Evolutionary conservation across 2,329 filamentous ascomycete species (phyloP).

Genomic region (Sodiomyces alkalinus): DNA sequence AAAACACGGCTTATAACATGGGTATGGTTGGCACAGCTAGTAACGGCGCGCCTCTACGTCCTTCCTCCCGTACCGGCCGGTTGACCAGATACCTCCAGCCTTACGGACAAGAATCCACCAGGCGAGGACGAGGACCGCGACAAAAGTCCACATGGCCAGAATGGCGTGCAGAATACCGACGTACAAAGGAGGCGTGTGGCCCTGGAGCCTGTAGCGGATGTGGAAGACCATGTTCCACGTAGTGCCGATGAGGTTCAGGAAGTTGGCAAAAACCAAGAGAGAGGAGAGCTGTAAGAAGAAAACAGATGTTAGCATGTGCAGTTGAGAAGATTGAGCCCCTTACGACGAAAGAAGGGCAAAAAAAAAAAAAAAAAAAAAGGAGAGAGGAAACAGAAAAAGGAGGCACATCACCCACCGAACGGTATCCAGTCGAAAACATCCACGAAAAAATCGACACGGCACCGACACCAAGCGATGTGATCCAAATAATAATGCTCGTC

Average conservation of each 20-base stretch:
- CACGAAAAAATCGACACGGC: not conserved
- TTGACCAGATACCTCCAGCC: not conserved
- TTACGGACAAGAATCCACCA: not conserved
- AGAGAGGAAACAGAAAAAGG: too few species aligned
- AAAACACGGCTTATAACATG: too few species aligned
- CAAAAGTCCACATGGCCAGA: not conserved
- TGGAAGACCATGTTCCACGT: not conserved
- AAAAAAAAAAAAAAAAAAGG: too few species aligned
- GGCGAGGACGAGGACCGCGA: not conserved
- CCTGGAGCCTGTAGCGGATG: not conserved
- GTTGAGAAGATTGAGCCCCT: too few species aligned
- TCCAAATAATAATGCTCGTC: not conserved
- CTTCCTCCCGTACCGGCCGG: not conserved
- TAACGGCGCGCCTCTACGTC: too few species aligned
- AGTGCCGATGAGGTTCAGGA: slow-evolving; percentile 1
- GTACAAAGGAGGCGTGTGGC: not conserved
- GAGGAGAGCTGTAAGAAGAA: not conserved
- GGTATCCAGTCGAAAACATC: too few species aligned
- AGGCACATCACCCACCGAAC: too few species aligned
- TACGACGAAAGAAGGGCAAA: too few species aligned
- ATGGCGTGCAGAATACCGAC: not conserved
- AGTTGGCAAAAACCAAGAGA: not conserved
- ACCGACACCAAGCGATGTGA: not conserved
- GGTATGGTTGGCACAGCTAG: too few species aligned
- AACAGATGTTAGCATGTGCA: too few species aligned